phyloP scores from a whole-genome alignment of 805 yeast species.

The Wickerhamiella qilinensis region DNA sequence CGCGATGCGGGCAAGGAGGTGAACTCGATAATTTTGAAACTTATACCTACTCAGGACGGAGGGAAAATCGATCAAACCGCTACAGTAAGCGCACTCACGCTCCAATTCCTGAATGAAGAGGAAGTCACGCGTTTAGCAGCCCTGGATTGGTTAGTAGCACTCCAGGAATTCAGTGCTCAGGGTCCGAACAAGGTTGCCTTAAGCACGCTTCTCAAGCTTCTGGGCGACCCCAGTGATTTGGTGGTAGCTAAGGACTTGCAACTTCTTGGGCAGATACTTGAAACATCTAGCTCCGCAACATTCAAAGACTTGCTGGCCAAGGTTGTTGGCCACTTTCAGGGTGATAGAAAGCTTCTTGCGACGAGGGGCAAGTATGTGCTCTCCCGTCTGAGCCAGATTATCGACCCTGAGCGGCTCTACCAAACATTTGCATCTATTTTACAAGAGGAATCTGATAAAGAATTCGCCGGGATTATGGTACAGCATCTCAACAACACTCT shows the following conservation, averaged over 20 bases:
- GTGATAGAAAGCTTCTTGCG: constrained; percentile 50
- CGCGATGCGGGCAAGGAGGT: constrained; percentile 39
- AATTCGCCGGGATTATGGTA: constrained; percentile 64
- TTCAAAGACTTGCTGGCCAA: constrained; percentile 62
- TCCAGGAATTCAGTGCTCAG: constrained; percentile 44
- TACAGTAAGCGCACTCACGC: constrained; percentile 53
- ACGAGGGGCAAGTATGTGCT: constrained; percentile 69
- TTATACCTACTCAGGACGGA: constrained; percentile 28
- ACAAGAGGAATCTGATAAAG: constrained; percentile 39
- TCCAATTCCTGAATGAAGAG: constrained; percentile 57
- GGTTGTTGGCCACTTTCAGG: constrained; percentile 50
- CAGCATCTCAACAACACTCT: constrained; percentile 78
- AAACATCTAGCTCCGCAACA: constrained; percentile 55
- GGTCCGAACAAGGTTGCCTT: constrained; percentile 41
- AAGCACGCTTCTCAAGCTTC: constrained; percentile 59
- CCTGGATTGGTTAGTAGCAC: constrained; percentile 75
- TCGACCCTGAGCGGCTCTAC: constrained; percentile 72
- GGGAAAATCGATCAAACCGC: constrained; percentile 33
- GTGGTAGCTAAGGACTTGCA: constrained; percentile 63
- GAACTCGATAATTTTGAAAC: constrained; percentile 38
- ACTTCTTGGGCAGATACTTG: constrained; percentile 55
- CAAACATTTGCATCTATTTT: constrained; percentile 65
- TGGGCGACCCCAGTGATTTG: constrained; percentile 56
- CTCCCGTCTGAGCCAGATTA: constrained; percentile 63
- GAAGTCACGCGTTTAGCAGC: constrained; percentile 73